Evolutionary conservation across 192 early-diverging fungal genomes (phyloP).

Genomic region (Podila epigama): DNA sequence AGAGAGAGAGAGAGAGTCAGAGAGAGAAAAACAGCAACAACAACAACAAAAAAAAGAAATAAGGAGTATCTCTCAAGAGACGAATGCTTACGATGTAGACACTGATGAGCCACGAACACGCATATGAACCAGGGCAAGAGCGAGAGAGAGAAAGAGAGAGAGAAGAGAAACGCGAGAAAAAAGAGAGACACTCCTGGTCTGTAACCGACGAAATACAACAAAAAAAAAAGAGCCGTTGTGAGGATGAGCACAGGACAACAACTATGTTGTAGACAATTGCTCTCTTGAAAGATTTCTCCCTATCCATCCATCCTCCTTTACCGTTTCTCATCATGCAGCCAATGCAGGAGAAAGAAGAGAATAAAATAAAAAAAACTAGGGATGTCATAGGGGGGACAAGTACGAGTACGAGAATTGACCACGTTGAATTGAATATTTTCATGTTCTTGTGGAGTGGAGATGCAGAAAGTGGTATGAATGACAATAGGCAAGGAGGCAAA

Average conservation of each 20-base stretch:
- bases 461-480: no score
- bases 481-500: no score
- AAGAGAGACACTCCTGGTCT: no score
- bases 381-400: background rate
- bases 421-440: no score
- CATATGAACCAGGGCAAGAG: background rate
- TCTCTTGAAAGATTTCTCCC: background rate
- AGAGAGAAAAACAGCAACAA: no score
- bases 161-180: no score
- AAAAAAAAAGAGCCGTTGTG: slow-evolving; percentile 1
- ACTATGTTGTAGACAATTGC: background rate
- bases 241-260: background rate
- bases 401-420: background rate
- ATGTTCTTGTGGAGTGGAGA: no score
- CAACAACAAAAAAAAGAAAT: no score
- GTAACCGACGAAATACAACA: no score
- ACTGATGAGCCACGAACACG: background rate
- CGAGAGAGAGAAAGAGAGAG: background rate
- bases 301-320: background rate
- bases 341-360: background rate
- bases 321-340: no score
- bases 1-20: no score
- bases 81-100: background rate
- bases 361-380: background rate
- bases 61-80: no score